These are phyloP conservation scores for Evansstolkia leycettana DNA, from an alignment of 495 filamentous ascomycete species.

Conservation along the genomic window DNA sequence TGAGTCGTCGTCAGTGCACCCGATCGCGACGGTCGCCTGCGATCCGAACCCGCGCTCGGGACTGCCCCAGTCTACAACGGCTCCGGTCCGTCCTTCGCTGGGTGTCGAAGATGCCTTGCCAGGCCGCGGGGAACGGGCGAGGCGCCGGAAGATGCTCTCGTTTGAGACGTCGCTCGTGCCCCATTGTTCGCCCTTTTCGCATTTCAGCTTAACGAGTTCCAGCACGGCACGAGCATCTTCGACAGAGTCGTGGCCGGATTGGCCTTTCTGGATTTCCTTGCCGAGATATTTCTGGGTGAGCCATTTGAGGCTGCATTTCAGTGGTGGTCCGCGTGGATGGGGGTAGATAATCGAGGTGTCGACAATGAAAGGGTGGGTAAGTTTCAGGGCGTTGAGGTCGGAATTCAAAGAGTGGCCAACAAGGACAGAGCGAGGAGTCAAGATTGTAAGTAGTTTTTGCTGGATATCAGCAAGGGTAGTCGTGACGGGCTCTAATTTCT, in stretches of 20 bases:
- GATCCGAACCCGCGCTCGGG: conserved; percentile 60
- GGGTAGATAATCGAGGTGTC: conserved; percentile 83
- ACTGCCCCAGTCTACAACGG: conserved; percentile 81
- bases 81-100: conserved; percentile 49
- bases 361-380: conserved; percentile 85
- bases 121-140: conserved; percentile 47
- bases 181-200: conserved; percentile 78
- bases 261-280: conserved; percentile 75
- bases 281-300: conserved; percentile 67
- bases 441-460: conserved; percentile 52
- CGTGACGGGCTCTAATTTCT: conserved; percentile 65
- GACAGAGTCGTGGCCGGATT: conserved; percentile 74
- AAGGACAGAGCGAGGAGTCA: conserved; percentile 67
- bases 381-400: conserved; percentile 68
- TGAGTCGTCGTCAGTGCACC: conserved; percentile 61
- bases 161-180: conserved; percentile 59
- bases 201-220: conserved; percentile 89
- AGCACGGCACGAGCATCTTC: conserved; percentile 86
- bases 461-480: conserved; percentile 83
- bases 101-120: conserved; percentile 28
- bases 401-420: conserved; percentile 88
- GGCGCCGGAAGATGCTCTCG: conserved; percentile 80
- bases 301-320: conserved; percentile 69
- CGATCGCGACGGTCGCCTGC: conserved; percentile 58
- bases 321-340: conserved; percentile 61